Evolutionary conservation across 352 stramenopile genomes (phyloP).

Genomic region (Phytophthora pisi): DNA sequence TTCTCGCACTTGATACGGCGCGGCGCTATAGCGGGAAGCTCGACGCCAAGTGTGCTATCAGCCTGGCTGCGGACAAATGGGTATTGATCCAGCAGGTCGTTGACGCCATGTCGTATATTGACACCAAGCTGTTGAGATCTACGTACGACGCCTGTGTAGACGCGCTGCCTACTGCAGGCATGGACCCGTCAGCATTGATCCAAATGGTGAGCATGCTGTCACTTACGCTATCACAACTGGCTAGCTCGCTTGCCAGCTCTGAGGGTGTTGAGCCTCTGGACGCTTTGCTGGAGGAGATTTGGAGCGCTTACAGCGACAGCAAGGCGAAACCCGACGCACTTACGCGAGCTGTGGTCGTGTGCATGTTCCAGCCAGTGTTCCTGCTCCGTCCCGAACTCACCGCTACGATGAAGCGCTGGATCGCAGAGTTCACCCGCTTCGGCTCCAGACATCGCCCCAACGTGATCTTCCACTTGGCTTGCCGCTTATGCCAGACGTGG

Average conservation of each 20-base stretch:
- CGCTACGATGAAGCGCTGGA: constrained; percentile 62
- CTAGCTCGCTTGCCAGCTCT: constrained; percentile 30
- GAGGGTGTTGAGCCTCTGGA: constrained; percentile 36
- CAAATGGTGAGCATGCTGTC: constrained; percentile 77
- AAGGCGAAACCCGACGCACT: constrained; percentile 73
- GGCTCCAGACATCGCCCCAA: constrained; percentile 69
- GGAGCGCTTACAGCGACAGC: constrained; percentile 72
- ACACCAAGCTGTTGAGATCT: constrained; percentile 41
- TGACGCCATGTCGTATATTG: constrained; percentile 52
- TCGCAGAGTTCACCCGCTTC: constrained; percentile 57
- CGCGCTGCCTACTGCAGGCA: constrained; percentile 57
- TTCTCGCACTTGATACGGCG: constrained; percentile 43
- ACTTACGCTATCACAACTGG: constrained; percentile 55
- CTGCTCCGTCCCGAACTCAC: constrained; percentile 37
- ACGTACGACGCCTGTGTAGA: constrained; percentile 56
- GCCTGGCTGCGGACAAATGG: constrained; percentile 64
- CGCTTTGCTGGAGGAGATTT: constrained; percentile 61
- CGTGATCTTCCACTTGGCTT: constrained; percentile 80
- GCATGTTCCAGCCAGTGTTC: constrained; percentile 77
- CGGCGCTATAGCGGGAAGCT: constrained; percentile 36
- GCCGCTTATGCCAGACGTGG: constrained; percentile 71
- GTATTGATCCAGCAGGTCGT: constrained; percentile 56
- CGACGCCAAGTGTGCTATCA: constrained; percentile 40
- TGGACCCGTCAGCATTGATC: constrained; percentile 58
- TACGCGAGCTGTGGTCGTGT: constrained; percentile 67